Evolutionary conservation across 2,329 filamentous ascomycete genomes (phyloP).

Genomic region (Penicillium sp.): DNA sequence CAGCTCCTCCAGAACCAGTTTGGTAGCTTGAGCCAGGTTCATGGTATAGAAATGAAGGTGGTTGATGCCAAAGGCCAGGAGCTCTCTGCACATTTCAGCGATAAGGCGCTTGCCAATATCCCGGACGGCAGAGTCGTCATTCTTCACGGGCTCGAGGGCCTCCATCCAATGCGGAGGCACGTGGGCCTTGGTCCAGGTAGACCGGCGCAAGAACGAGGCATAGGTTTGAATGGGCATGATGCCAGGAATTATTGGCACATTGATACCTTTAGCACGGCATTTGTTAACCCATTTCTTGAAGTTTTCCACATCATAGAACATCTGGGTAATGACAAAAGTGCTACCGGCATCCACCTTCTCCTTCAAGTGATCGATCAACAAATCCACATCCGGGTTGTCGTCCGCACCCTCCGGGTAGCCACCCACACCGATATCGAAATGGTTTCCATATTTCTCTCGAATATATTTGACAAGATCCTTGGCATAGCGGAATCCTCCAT

Average conservation of each 20-base stretch:
- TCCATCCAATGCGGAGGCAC: slow-evolving; percentile 80
- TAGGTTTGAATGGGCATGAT: slow-evolving; percentile 97
- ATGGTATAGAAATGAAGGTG: slow-evolving; percentile 99
- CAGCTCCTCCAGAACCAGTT: slow-evolving; percentile 90
- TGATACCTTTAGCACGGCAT: slow-evolving; percentile 82
- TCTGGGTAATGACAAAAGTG: slow-evolving; percentile 94
- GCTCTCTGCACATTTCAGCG: slow-evolving; percentile 83
- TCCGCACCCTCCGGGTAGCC: slow-evolving; percentile 96
- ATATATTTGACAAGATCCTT: slow-evolving; percentile 88
- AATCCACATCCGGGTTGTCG: slow-evolving; percentile 83
- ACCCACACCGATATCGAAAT: slow-evolving; percentile 97
- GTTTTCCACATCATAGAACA: slow-evolving; percentile 98
- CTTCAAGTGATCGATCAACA: slow-evolving; percentile 87
- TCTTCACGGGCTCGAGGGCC: slow-evolving; percentile 88
- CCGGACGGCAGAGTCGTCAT: slow-evolving; percentile 89
- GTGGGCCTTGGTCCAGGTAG: slow-evolving; percentile 85
- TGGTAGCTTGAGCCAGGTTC: slow-evolving; percentile 93
- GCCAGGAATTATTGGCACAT: slow-evolving; percentile 77
- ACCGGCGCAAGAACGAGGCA: slow-evolving; percentile 84
- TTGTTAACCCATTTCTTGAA: slow-evolving; percentile 89
- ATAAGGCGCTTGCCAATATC: slow-evolving; percentile 86
- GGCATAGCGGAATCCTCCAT: slow-evolving; percentile 87
- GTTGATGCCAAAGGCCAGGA: slow-evolving; percentile 77
- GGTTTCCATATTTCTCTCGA: slow-evolving; percentile 73
- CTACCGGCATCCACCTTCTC: slow-evolving; percentile 95